A percentile compares a stretch with the other conserved stretches of the same genome.
phyloP scores from a whole-genome alignment of 495 filamentous ascomycete species.

The Podospora comata region DNA sequence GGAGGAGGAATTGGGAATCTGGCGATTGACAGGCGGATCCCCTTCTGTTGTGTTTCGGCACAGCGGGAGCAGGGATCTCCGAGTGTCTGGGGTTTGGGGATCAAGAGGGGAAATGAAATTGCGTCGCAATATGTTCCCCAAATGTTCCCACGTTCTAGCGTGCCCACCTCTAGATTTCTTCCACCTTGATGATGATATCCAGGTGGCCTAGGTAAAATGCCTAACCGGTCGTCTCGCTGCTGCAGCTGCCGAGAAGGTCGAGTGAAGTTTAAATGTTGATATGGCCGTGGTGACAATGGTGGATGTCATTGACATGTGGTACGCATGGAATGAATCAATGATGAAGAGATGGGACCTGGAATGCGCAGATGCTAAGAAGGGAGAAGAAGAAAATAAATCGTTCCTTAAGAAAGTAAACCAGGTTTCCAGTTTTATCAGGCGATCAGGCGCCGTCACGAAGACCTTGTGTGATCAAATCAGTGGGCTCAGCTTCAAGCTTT shows the following conservation, averaged over 20 bases:
- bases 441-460: background rate
- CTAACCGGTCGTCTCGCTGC: background rate
- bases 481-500: background rate
- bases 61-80: slow-evolving; percentile 20
- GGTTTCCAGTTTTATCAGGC: too few relatives aligned
- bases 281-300: background rate
- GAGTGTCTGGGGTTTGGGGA: slow-evolving; percentile 2
- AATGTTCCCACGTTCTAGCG: background rate
- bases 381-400: too few relatives aligned
- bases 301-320: background rate
- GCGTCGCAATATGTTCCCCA: background rate
- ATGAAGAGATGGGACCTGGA: background rate
- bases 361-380: background rate
- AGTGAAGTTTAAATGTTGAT: background rate
- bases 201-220: background rate
- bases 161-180: background rate
- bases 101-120: slow-evolving; percentile 10
- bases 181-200: background rate
- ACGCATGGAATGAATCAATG: background rate
- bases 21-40: slow-evolving; percentile 14
- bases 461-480: background rate
- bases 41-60: slow-evolving; percentile 22
- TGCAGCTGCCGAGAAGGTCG: background rate
- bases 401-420: background rate
- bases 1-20: slow-evolving; percentile 2